Evolutionary conservation across 345 rosid species (phyloP), one percentile per base, ranked within the genome.

Genomic region (Eucalyptus regnans): DNA sequence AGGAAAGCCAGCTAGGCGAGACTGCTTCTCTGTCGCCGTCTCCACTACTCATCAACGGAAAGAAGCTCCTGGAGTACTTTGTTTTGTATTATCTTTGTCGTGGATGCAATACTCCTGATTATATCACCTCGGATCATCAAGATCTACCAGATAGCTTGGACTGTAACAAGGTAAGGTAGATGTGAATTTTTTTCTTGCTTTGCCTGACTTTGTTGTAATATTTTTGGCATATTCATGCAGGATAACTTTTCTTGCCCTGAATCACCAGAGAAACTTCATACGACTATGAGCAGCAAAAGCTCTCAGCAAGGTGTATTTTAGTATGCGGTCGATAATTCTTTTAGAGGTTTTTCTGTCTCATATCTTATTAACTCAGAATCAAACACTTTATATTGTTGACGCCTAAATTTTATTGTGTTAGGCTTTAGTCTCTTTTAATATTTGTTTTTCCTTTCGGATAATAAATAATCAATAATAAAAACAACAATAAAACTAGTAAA

Each of bases 71-170:
- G 37, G 71, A 64, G 71, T 64, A 5, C 79, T 0, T 11, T 89
- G 4, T 88, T 87, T 27, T n/a, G 41, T 85, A 84, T 44, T 89
- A 37, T 22, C 71, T 88, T 41, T 62, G 12, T 90, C 62, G 60
- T 87, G 86, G 50, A 89, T 92, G 91, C 96, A 97, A 98, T 91
- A 97, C 99, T 88, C 98, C 99, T 12, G 99, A 97, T 90, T 98
- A 98, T 87, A 93, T 96, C 86, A 97, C 99, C 3, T 96, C 95
- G 29, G 98, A 95, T 87, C 94, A 97, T 93, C 99, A 94, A 90
- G 92, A 93, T 86, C 68, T 95, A 89, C 46, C 90, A 87, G 90
- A 54, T 90, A 89, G 94, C 88, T 92, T 96, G 51, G 97, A 96
- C 88, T 92, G 90, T 92, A 93, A 91, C 91, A 92, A 96, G 96